phyloP scores from a whole-genome alignment of 2,329 filamentous ascomycete genomes.

The Pseudogymnoascus sp. region DNA sequence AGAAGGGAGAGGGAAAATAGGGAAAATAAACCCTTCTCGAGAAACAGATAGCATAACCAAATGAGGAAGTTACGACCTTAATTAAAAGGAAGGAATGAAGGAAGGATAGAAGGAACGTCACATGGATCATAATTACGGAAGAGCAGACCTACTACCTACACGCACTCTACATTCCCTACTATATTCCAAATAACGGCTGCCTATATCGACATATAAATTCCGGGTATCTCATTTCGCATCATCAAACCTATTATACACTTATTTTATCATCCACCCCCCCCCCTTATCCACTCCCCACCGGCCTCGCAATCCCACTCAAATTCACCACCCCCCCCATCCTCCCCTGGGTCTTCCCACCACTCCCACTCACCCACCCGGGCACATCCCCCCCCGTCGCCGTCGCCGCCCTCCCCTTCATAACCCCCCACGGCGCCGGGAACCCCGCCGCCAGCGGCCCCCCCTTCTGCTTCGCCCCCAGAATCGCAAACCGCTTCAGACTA shows the following conservation, averaged over 20 bases:
- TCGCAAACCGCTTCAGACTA: slow-evolving; percentile 66
- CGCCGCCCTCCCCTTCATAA: slow-evolving; percentile 53
- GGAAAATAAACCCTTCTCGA: too few species aligned
- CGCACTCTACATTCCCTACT: too few species aligned
- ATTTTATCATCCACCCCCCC: not conserved
- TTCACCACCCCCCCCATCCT: slow-evolving; percentile 47
- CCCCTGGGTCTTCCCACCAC: slow-evolving; percentile 13
- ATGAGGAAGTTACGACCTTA: too few species aligned
- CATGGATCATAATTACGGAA: too few species aligned
- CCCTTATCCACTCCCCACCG: slow-evolving; percentile 31
- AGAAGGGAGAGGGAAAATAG: too few species aligned
- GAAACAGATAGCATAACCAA: too few species aligned
- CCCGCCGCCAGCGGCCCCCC: slow-evolving; percentile 58
- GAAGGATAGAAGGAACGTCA: too few species aligned
- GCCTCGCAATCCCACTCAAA: slow-evolving; percentile 43
- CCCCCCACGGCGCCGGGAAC: slow-evolving; percentile 68
- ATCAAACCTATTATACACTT: not conserved
- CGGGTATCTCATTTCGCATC: not conserved
- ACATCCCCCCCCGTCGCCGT: slow-evolving; percentile 49
- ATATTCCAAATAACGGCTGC: not conserved
- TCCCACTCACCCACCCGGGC: slow-evolving; percentile 62
- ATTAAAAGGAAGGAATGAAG: too few species aligned
- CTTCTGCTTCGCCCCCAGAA: slow-evolving; percentile 65
- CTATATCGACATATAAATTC: not conserved
- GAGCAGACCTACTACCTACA: not conserved